Base-by-base conservation (phyloP, 2,329 filamentous ascomycete species). In the Sphaerulina populicola region DNA sequence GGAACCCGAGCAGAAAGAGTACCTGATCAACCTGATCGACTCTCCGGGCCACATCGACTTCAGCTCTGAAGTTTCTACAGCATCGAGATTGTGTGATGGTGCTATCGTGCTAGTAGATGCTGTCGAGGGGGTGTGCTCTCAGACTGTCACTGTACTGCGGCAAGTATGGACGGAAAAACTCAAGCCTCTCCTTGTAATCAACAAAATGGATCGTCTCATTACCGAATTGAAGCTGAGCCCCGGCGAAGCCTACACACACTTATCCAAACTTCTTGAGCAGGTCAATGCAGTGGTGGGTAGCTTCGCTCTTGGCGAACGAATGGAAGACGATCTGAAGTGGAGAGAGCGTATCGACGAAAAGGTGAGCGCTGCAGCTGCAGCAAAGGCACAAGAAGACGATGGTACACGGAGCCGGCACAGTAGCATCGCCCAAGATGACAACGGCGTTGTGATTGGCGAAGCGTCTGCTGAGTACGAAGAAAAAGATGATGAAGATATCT, bases 41-140 rank as follows among this genome's bases (percentile, higher is more conserved):
- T 97, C 93, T 1, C 93, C 93, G 0, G 93, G 93, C 2, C 93
- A 98, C 68, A 97, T 98, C 58, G 93, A 98, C 70, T 98, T 98
- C 69, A 96, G 90, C 72, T 95, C 89, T 59, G 93, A 98, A 67
- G 93, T 98, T 0, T 97, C 90, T 0, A 97, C 91, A 1, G 93
- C 93, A 1, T 97, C 91, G 8, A 79, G 93, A 49, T 74, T 98
- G 14, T 97, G 93, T 62, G 93, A 98, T 68, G 93, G 93, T 35
- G 93, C 93, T 6, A 81, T 97, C 8, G 88, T 98, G 9, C 74
- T 98, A 29, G 90, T 98, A 15, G 93, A 98, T 69, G 93, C 91
- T 4, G 93, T 98, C 0, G 93, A 98, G 68, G 93, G 93, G 45
- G 93, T 98, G 3, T 98, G 93, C 75, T 96, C 90, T 71, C 93